phyloP scores from a whole-genome alignment of 2,329 filamentous ascomycete genomes.

The Microsporum audouinii region DNA sequence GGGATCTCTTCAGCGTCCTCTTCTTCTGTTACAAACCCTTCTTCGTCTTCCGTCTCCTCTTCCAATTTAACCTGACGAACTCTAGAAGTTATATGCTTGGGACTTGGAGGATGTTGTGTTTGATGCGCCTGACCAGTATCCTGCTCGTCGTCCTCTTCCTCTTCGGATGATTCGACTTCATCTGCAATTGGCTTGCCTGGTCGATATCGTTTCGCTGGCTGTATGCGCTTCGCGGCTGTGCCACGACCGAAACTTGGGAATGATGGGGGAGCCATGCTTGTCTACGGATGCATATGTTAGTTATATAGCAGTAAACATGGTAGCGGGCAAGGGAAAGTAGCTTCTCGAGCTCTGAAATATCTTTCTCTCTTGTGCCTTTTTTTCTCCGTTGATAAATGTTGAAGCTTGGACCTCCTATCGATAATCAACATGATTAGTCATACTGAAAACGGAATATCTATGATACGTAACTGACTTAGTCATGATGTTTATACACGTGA shows the following conservation, averaged over 20 bases:
- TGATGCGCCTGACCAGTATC: constrained; percentile 28
- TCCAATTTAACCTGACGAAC: constrained; percentile 28
- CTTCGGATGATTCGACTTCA: constrained; percentile 38
- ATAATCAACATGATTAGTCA: neutral
- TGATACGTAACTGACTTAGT: neutral
- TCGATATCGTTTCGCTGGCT: constrained; percentile 63
- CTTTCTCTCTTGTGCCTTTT: neutral
- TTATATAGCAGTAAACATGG: neutral
- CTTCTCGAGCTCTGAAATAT: neutral
- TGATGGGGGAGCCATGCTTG: constrained; percentile 27
- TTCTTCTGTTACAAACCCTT: constrained; percentile 50
- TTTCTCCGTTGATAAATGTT: neutral
- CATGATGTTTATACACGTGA: neutral
- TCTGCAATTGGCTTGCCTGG: constrained; percentile 61
- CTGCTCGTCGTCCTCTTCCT: constrained; percentile 48
- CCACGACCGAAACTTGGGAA: constrained; percentile 40
- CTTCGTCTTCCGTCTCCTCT: constrained; percentile 38
- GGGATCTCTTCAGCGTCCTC: constrained; percentile 19
- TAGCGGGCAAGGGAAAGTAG: neutral
- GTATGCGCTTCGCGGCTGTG: constrained; percentile 57
- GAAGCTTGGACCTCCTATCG: neutral
- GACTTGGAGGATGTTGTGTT: constrained; percentile 31
- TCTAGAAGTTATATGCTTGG: constrained; percentile 24
- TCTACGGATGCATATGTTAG: neutral
- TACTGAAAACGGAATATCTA: neutral